Base-by-base conservation (phyloP, 1,284 basidiomycete species). In the Cryptococcus sp. region DNA sequence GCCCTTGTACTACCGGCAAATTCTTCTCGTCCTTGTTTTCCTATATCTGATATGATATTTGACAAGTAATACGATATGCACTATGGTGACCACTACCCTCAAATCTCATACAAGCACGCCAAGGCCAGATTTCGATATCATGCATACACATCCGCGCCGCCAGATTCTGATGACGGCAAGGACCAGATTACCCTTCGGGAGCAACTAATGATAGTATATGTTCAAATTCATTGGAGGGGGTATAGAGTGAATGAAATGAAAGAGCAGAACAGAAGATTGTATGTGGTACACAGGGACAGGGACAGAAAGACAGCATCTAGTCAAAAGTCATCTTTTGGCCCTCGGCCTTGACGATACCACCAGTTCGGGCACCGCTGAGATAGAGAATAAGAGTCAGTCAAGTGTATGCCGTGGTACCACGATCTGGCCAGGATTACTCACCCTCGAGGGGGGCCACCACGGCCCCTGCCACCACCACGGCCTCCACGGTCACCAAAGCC, bases 281-380 rank as follows among this genome's bases (percentile, higher is more conserved):
- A 8, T 38, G 25, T 51, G 47, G 22, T 44, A 44, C n/a, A 19
- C 19, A 44, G n/a, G n/a, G 43, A 44, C 43, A 44, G 43, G 13
- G 29, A 34, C 29, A 55, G 34, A 46, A 25, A 53, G 41, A 53
- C 22, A 19, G 38, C 20, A 38, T 57, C 65, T 81, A 82, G 72
- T 82, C 81, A 74, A 94, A 95, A 19, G 86, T 89, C 60, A 84
- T 87, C 82, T 93, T 95, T 79, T 83, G 88, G 67, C 93, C 93
- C 68, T 87, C 85, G 57, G 85, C 85, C 34, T 83, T 76, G 55
- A 86, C 80, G 69, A 92, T 87, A 23, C 86, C 91, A 50, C 91
- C 93, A 45, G 82, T 85, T 64, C 88, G 83, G 50, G 85, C 80
- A 54, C 80, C 79, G 59, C 78, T 65, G 43, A 34, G 62, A 3